phyloP scores from a whole-genome alignment of 495 filamentous ascomycete genomes.

The Hapsidospora chrysogenum region DNA sequence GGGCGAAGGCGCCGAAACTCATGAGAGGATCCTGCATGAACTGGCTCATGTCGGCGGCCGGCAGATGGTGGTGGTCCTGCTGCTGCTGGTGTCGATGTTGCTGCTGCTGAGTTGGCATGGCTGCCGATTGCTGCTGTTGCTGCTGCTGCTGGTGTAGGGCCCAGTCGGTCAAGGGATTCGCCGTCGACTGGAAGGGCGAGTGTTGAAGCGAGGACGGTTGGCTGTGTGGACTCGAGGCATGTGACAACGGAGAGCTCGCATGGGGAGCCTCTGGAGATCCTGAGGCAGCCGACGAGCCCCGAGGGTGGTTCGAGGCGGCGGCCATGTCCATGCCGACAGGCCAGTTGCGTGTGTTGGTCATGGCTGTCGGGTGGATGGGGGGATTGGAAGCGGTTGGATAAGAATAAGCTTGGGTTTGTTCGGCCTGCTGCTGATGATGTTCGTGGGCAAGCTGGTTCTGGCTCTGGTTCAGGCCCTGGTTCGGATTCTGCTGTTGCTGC shows the following conservation, averaged over 20 bases:
- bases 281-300: background rate
- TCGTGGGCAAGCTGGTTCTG: too few species aligned
- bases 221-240: constrained; percentile 20
- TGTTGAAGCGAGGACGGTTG: constrained; percentile 21
- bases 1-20: constrained; percentile 28
- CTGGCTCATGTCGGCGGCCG: constrained; percentile 31
- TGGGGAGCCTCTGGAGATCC: constrained; percentile 27
- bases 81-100: constrained; percentile 21
- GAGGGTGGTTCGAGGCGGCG: constrained; percentile 2
- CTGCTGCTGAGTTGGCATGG: background rate
- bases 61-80: constrained; percentile 28
- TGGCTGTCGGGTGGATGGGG: constrained; percentile 21
- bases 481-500: background rate
- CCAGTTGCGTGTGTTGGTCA: constrained; percentile 27
- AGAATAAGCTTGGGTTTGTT: constrained; percentile 3
- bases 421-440: constrained; percentile 2
- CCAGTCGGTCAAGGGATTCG: constrained; percentile 32
- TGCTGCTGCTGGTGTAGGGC: constrained; percentile 35
- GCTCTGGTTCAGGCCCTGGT: background rate
- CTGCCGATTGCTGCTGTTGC: constrained; percentile 5
- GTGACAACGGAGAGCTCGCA: constrained; percentile 24
- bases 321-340: constrained; percentile 25
- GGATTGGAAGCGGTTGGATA: constrained; percentile 28
- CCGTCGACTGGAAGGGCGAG: constrained; percentile 26
- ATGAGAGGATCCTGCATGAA: constrained; percentile 35